Evolutionary conservation across 2,329 filamentous ascomycete genomes (phyloP).

Genomic region (Claviceps fusiformis): DNA sequence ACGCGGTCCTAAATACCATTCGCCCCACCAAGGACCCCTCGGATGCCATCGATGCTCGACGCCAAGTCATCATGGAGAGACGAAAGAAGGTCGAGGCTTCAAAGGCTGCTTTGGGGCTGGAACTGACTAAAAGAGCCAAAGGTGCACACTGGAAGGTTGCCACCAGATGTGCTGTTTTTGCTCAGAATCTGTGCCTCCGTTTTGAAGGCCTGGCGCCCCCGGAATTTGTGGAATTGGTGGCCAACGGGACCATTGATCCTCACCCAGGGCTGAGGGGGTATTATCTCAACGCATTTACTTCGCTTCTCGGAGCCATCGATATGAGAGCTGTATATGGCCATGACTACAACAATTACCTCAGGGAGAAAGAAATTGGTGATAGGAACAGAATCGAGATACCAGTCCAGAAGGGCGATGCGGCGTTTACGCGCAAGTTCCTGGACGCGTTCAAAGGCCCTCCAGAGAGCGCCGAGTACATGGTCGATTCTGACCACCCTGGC

Average conservation of each 20-base stretch:
- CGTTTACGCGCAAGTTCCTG: constrained; percentile 70
- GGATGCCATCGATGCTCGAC: constrained; percentile 42
- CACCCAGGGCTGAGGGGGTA: constrained; percentile 75
- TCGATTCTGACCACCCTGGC: constrained; percentile 83
- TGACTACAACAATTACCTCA: constrained; percentile 73
- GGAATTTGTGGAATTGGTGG: constrained; percentile 71
- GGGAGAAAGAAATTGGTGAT: constrained; percentile 59
- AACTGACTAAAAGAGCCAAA: constrained; percentile 64
- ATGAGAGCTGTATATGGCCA: constrained; percentile 77
- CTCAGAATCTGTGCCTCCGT: constrained; percentile 79
- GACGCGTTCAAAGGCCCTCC: constrained; percentile 63
- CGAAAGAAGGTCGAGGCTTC: constrained; percentile 66
- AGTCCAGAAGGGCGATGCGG: constrained; percentile 59
- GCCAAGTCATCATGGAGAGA: constrained; percentile 61
- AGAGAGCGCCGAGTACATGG: constrained; percentile 60
- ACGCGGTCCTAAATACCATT: constrained; percentile 56
- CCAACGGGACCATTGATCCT: constrained; percentile 71
- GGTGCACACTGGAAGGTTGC: constrained; percentile 95
- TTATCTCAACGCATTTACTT: constrained; percentile 65
- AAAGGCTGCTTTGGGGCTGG: constrained; percentile 67
- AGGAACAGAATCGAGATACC: constrained; percentile 62
- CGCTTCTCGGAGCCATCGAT: constrained; percentile 73
- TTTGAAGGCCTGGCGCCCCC: constrained; percentile 77
- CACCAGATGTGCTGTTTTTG: constrained; percentile 75
- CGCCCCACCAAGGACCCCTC: constrained; percentile 53